Conservation (phyloP, 2,329 filamentous ascomycete species). For the Pyricularia grisea region DNA sequence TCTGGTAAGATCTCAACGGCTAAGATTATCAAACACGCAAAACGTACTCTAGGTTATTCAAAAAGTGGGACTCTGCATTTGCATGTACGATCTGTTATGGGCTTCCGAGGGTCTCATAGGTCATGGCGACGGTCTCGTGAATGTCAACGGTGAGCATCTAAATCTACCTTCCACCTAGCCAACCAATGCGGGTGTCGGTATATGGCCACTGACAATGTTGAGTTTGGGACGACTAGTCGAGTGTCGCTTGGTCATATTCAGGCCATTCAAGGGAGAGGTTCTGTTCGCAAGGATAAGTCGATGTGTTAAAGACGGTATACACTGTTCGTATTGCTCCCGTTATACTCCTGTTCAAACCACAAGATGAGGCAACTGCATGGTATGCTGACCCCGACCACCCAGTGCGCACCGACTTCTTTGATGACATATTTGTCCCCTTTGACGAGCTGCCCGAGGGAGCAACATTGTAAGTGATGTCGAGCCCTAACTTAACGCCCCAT, state of each 20-base stretch:
- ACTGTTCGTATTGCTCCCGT: conserved; percentile 9
- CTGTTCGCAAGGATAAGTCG: conserved; percentile 76
- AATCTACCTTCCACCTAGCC: neutral
- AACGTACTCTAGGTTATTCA: conserved; percentile 59
- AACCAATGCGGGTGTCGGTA: neutral
- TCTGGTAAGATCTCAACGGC: neutral
- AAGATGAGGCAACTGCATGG: neutral
- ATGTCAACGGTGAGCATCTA: conserved; percentile 67
- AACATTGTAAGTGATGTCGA: conserved; percentile 53
- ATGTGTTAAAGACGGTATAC: conserved; percentile 27
- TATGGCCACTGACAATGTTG: neutral
- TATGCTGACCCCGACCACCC: neutral
- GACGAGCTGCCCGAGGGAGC: conserved; percentile 67
- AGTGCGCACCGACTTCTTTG: conserved; percentile 88
- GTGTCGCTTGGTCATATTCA: conserved; percentile 87
- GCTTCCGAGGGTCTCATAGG: conserved; percentile 90
- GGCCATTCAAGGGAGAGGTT: conserved; percentile 92
- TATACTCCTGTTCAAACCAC: neutral
- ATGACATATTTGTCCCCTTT: conserved; percentile 76
- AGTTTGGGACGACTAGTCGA: conserved; percentile 50
- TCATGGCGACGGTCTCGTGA: conserved; percentile 83
- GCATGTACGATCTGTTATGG: conserved; percentile 82
- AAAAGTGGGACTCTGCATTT: conserved; percentile 87
- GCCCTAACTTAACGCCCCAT: neutral
- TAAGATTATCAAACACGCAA: neutral